Evolutionary conservation across 1,284 basidiomycete species (phyloP).

Genomic region (Coniferiporia weirii): DNA sequence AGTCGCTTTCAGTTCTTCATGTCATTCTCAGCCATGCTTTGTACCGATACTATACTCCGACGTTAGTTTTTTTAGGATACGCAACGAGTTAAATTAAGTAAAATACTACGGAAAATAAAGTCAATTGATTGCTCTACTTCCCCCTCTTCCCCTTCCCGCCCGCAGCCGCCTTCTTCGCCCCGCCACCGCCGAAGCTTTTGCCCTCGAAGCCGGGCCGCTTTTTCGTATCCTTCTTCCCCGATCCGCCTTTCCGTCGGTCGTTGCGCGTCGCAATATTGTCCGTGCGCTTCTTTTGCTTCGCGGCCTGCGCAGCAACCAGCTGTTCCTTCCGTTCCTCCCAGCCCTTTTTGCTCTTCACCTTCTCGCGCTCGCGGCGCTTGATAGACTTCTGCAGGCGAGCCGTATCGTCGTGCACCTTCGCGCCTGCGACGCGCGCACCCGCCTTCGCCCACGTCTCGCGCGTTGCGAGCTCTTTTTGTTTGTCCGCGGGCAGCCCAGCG

Average conservation of each 20-base stretch:
- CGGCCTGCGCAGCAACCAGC: constrained; percentile 65
- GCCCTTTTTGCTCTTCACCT: constrained; percentile 73
- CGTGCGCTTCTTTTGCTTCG: constrained; percentile 80
- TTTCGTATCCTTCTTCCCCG: constrained; percentile 52
- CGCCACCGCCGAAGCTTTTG: constrained; percentile 61
- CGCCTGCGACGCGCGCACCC: constrained; percentile 75
- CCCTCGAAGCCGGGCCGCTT: constrained; percentile 79
- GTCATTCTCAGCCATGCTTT: not conserved
- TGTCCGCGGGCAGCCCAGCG: constrained; percentile 69
- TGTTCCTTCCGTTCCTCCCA: constrained; percentile 87
- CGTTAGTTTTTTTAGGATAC: not conserved
- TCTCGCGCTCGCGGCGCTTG: constrained; percentile 87
- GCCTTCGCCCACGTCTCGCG: constrained; percentile 85
- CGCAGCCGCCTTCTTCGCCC: constrained; percentile 32
- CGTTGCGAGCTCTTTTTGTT: constrained; percentile 72
- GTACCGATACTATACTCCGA: not conserved
- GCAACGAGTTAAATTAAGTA: not conserved
- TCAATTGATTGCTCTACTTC: constrained; percentile 2
- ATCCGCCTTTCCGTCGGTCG: constrained; percentile 72
- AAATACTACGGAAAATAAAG: not conserved
- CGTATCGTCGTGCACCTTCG: constrained; percentile 85
- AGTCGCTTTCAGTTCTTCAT: not conserved
- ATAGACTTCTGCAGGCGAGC: constrained; percentile 79
- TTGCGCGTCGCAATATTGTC: constrained; percentile 84
- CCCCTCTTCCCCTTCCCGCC: constrained; percentile 11